Conservation (phyloP, 2,329 filamentous ascomycete genomes). For the Trichoderma semiorbis region DNA sequence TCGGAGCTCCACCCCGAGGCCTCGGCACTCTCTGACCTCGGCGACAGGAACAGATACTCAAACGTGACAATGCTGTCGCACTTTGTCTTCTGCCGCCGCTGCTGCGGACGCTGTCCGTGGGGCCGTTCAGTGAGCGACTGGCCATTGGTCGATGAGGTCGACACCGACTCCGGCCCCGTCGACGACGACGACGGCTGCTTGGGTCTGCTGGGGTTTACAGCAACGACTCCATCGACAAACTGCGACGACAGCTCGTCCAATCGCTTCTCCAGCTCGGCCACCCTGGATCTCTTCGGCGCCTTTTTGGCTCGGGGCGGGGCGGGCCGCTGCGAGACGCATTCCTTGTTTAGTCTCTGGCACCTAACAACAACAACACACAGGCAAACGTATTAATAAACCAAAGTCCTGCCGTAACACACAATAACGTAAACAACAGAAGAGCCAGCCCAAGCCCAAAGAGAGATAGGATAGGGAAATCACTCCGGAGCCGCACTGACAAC, state of each 20-base stretch:
- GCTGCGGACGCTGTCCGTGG: background rate
- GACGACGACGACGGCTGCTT: background rate
- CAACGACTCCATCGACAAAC: conserved; percentile 31
- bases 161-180: background rate
- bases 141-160: background rate
- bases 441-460: background rate
- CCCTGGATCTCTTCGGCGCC: conserved; percentile 45
- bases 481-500: background rate
- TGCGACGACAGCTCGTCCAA: conserved; percentile 48
- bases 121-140: conserved; percentile 6
- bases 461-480: background rate
- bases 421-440: background rate
- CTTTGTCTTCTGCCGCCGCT: conserved; percentile 6
- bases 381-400: background rate
- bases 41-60: conserved; percentile 37
- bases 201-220: background rate
- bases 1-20: conserved; percentile 14
- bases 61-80: conserved; percentile 26
- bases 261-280: conserved; percentile 49
- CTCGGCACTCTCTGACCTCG: conserved; percentile 24
- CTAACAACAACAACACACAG: conserved; percentile 26
- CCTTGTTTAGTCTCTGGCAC: conserved; percentile 47
- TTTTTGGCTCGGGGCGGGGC: conserved; percentile 48
- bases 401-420: background rate
- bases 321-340: conserved; percentile 45